phyloP scores from a whole-genome alignment of 306 rosid species.

The Begonia peltatifolia region DNA sequence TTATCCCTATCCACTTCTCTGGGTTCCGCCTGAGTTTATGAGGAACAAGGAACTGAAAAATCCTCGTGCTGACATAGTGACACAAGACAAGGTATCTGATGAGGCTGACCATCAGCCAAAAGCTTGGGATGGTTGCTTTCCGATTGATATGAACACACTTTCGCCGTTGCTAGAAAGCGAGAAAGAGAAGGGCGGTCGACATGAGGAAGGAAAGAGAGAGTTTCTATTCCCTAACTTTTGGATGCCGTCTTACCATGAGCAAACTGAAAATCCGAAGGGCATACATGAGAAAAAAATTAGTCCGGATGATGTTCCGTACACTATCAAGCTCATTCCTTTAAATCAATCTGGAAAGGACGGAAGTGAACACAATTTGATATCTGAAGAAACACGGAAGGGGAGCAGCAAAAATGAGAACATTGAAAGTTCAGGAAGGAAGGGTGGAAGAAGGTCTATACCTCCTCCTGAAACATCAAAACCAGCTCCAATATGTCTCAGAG shows the following conservation, averaged over 20 bases:
- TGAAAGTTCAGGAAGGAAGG: constrained; percentile 2
- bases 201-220: constrained; percentile 14
- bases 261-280: constrained; percentile 16
- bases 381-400: constrained; percentile 11
- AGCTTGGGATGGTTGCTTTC: constrained; percentile 33
- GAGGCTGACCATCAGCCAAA: constrained; percentile 14
- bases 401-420: constrained; percentile 8
- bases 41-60: constrained; percentile 13
- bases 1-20: constrained; percentile 29
- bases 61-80: constrained; percentile 10
- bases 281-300: not conserved
- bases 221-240: constrained; percentile 45
- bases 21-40: constrained; percentile 34
- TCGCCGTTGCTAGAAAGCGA: constrained; percentile 17
- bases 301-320: constrained; percentile 15
- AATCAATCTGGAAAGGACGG: constrained; percentile 7
- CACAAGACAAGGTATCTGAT: constrained; percentile 8
- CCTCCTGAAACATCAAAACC: constrained; percentile 31
- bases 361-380: constrained; percentile 6
- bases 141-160: constrained; percentile 17
- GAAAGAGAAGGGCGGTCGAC: constrained; percentile 13
- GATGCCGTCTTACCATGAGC: constrained; percentile 40
- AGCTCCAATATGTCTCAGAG: constrained; percentile 79
- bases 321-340: constrained; percentile 13
- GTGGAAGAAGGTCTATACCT: constrained; percentile 15